Base-by-base conservation (phyloP, 2,329 filamentous ascomycete genomes). In the Xylariaceae sp. region DNA sequence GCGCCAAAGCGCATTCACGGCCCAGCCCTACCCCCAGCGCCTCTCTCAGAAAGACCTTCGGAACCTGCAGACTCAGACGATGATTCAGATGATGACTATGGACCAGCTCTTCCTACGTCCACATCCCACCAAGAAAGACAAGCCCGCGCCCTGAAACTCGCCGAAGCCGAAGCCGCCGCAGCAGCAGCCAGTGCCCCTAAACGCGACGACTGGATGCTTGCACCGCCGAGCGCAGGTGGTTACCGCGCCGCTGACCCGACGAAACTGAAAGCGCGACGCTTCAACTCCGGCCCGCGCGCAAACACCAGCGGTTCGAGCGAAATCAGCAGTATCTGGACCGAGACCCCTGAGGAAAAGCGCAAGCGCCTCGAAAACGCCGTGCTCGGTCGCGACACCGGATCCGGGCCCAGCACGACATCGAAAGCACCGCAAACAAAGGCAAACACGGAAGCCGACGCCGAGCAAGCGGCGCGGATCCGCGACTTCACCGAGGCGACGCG, bases 281-380 rank as follows among this genome's bases (percentile, higher is more conserved):
- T 97, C 77, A 86, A 90, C 55, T 88, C 88, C 44, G 82, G 82
- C 3, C 76, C 77, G 10, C 73, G 73, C n/a, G 73, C 76, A 2
- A 66, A 65, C 8, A 62, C 68, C 0, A 50, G 71, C n/a, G 67
- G 68, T 3, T 72, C 69, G 7, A 65, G 67, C 34, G 80, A 81
- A 10, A 80, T 90, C 51, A 82, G 83, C 69, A 85, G 84, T 18
- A 85, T 93, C 49, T 97, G 93, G 93, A 92, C 90, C 0, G 93
- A 97, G 73, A 96, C 91, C 7, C 89, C 91, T 0, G 89, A 93
- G 71, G 84, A 97, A 74, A 96, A 95, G 73, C 84, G 89, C 59
- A 87, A 88, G 73, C 82, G 90, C 45, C 75, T 97, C 18, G 87
- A 88, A 67, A 86, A 96, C 71, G 85, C 94, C 56, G 88, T 96